Conservation (phyloP, 1,284 basidiomycete genomes). For the Irpex lacteus region DNA sequence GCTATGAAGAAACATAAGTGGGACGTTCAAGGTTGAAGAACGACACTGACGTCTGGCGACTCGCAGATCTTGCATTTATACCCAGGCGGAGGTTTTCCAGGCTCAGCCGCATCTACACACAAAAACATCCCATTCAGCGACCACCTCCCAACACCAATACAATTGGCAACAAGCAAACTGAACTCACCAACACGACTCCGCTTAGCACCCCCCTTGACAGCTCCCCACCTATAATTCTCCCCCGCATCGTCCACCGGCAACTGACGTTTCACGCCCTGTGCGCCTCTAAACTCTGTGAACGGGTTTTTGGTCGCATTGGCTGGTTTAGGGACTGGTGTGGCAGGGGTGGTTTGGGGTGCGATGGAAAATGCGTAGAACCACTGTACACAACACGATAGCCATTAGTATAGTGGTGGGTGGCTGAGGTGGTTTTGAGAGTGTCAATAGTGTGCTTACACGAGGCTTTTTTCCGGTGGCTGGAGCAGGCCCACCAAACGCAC, state of each 20-base stretch:
- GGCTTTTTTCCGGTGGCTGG: constrained; percentile 67
- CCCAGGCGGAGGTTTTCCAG: constrained; percentile 60
- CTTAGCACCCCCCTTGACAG: constrained; percentile 50
- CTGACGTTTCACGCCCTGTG: constrained; percentile 50
- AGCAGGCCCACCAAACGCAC: constrained; percentile 74
- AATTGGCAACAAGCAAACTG: neutral
- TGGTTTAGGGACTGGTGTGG: constrained; percentile 43
- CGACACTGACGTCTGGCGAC: constrained; percentile 59
- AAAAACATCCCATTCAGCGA: too few species aligned
- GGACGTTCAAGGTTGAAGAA: neutral
- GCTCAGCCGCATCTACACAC: constrained; percentile 27
- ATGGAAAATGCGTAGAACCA: constrained; percentile 82
- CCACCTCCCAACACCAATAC: too few species aligned
- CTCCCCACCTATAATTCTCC: constrained; percentile 70
- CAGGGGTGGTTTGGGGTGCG: constrained; percentile 35
- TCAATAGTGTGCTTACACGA: constrained; percentile 68
- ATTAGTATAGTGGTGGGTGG: too few species aligned
- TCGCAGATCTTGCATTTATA: constrained; percentile 80
- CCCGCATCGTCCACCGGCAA: constrained; percentile 35
- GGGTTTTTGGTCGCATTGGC: constrained; percentile 74
- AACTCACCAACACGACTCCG: constrained; percentile 50
- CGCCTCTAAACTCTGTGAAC: constrained; percentile 42
- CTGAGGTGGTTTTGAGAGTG: too few species aligned
- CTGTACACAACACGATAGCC: too few species aligned
- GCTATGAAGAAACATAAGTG: constrained; percentile 39